Evolutionary conservation across 148 eudicot species (phyloP).

Genomic region (Rhododendron henanense): DNA sequence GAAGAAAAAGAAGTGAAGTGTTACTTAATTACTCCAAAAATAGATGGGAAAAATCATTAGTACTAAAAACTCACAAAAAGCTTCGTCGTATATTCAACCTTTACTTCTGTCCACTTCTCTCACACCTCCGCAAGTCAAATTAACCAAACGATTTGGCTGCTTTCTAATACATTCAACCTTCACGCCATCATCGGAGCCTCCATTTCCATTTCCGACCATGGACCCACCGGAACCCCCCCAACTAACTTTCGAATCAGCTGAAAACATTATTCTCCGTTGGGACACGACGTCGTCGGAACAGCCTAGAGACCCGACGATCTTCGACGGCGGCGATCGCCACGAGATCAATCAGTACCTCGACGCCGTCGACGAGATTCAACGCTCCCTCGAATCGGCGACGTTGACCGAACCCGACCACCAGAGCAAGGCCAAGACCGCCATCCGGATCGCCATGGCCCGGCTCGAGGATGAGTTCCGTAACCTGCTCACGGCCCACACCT

Average conservation of each 20-base stretch:
- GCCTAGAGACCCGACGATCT: slow-evolving; percentile 32
- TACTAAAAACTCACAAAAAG: too few species aligned
- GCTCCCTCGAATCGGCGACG: neutral
- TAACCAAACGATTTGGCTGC: neutral
- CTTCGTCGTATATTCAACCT: too few species aligned
- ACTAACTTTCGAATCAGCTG: slow-evolving; percentile 32
- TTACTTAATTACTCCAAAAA: too few species aligned
- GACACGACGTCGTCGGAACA: slow-evolving; percentile 65
- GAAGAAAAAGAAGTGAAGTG: too few species aligned
- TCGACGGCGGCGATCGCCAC: neutral
- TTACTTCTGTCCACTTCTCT: neutral
- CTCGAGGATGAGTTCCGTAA: neutral
- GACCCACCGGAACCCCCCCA: slow-evolving; percentile 19
- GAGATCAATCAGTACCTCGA: neutral
- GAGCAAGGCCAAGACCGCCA: neutral
- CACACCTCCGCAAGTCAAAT: neutral
- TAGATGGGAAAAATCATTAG: too few species aligned
- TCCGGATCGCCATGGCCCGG: neutral
- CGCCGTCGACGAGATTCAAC: slow-evolving; percentile 2
- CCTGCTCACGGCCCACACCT: neutral
- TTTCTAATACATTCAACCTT: neutral
- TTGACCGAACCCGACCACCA: neutral
- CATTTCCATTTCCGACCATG: slow-evolving; percentile 10
- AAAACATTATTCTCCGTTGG: slow-evolving; percentile 79
- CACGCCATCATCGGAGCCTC: neutral